phyloP scores from a whole-genome alignment of 2,329 filamentous ascomycete genomes.

The Venturia aucupariae region DNA sequence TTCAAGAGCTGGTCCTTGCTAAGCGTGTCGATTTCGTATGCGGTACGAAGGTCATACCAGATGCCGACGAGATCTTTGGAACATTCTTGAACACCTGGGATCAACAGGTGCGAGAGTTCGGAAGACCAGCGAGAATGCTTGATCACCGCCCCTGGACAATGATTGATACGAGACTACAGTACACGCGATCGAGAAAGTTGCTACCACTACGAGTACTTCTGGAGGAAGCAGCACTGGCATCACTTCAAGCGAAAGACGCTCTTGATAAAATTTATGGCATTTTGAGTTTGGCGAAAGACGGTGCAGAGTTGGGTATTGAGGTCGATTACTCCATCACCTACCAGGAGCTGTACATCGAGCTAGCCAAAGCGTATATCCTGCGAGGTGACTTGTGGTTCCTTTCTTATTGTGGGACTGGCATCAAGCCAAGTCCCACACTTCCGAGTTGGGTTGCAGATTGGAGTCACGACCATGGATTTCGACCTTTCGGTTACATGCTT shows the following conservation, averaged over 20 bases:
- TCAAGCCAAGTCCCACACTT: neutral
- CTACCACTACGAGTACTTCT: neutral
- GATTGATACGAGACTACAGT: neutral
- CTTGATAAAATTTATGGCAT: conserved; percentile 2
- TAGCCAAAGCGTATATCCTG: conserved; percentile 1
- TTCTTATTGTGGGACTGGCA: neutral
- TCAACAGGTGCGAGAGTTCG: neutral
- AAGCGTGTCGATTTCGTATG: conserved; percentile 5
- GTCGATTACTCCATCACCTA: conserved; percentile 1
- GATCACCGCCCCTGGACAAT: conserved; percentile 1
- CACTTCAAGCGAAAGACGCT: neutral
- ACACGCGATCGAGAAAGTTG: neutral
- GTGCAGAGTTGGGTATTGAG: neutral
- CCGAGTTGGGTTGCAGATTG: neutral
- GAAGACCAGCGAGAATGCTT: neutral
- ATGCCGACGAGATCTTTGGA: neutral
- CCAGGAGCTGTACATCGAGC: neutral
- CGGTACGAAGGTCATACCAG: neutral
- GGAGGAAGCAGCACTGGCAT: neutral
- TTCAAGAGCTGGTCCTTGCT: conserved; percentile 9
- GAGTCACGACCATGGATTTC: neutral
- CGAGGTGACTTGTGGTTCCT: conserved; percentile 3
- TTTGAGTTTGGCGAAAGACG: neutral
- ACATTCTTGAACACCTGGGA: neutral
- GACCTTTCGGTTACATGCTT: neutral